These are phyloP conservation scores for Geotrichum carabidarum DNA, from an alignment of 1,139 yeast species.

Conservation along the genomic window DNA sequence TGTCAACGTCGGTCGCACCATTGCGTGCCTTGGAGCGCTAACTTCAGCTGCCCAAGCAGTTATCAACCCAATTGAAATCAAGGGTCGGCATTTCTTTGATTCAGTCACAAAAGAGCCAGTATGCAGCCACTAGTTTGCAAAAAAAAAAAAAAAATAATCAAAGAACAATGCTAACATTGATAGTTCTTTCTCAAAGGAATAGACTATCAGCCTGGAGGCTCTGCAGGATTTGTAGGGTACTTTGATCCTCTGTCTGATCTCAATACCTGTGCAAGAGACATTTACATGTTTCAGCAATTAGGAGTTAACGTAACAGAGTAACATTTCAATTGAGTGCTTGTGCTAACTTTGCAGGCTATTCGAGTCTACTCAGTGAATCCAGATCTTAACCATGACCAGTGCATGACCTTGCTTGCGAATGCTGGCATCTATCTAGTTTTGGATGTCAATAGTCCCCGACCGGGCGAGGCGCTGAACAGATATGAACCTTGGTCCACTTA, in stretches of 20 bases:
- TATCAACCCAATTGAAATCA: slow-evolving; percentile 41
- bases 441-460: slow-evolving; percentile 77
- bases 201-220: slow-evolving; percentile 88
- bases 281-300: slow-evolving; percentile 63
- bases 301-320: slow-evolving; percentile 58
- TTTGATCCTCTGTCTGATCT: slow-evolving; percentile 62
- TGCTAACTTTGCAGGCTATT: slow-evolving; percentile 24
- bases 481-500: slow-evolving; percentile 66
- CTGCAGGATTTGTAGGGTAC: slow-evolving; percentile 51
- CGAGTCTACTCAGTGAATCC: slow-evolving; percentile 71
- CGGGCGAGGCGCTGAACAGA: slow-evolving; percentile 64
- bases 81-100: slow-evolving; percentile 70
- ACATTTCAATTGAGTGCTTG: slow-evolving; percentile 3
- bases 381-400: slow-evolving; percentile 73
- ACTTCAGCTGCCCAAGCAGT: slow-evolving; percentile 13
- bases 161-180: slow-evolving; percentile 16
- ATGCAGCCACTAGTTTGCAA: slow-evolving; percentile 40
- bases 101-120: slow-evolving; percentile 72
- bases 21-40: neutral
- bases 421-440: slow-evolving; percentile 86
- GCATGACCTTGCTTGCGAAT: slow-evolving; percentile 78
- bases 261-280: slow-evolving; percentile 66
- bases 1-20: too few species aligned
- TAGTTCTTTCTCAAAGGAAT: slow-evolving; percentile 75
- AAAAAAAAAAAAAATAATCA: too few species aligned